These are phyloP conservation scores for Penstemon barbatus DNA, from an alignment of 257 asterid genomes.

Conservation along the genomic window DNA sequence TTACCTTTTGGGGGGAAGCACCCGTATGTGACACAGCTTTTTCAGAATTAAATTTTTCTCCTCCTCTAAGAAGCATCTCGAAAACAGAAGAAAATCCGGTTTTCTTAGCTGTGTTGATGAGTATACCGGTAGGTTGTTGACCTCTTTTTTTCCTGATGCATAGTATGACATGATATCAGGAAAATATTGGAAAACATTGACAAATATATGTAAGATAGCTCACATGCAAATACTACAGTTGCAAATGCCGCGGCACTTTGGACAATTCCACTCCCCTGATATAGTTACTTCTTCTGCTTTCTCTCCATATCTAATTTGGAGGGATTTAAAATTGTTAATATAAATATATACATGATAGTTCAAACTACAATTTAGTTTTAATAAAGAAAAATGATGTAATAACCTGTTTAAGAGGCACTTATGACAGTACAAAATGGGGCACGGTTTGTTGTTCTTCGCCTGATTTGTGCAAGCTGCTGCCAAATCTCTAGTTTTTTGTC, in stretches of 20 bases:
- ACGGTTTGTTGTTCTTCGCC: slow-evolving; percentile 42
- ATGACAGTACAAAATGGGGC: slow-evolving; percentile 55
- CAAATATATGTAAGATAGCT: slow-evolving; percentile 26
- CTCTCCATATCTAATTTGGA: too few species aligned
- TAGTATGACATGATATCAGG: slow-evolving; percentile 1
- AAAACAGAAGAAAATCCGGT: slow-evolving; percentile 75
- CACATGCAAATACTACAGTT: slow-evolving; percentile 43
- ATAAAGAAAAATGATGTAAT: neutral
- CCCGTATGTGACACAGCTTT: neutral
- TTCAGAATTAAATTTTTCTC: slow-evolving; percentile 11
- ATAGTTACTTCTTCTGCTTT: too few species aligned
- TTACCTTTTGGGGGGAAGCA: slow-evolving; percentile 42
- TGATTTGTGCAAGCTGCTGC: slow-evolving; percentile 55
- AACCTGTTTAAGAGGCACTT: slow-evolving; percentile 87
- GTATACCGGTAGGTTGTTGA: slow-evolving; percentile 73
- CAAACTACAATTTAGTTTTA: neutral
- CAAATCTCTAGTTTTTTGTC: slow-evolving; percentile 57
- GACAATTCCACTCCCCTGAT: too few species aligned
- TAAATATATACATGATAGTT: too few species aligned
- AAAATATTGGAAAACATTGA: slow-evolving; percentile 8
- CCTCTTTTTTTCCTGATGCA: slow-evolving; percentile 57
- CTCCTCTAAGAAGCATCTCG: slow-evolving; percentile 45
- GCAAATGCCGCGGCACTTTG: too few species aligned
- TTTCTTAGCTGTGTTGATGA: slow-evolving; percentile 61
- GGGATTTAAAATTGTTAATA: too few species aligned